phyloP scores from a whole-genome alignment of 306 rosid genomes.

The Betula pendula region DNA sequence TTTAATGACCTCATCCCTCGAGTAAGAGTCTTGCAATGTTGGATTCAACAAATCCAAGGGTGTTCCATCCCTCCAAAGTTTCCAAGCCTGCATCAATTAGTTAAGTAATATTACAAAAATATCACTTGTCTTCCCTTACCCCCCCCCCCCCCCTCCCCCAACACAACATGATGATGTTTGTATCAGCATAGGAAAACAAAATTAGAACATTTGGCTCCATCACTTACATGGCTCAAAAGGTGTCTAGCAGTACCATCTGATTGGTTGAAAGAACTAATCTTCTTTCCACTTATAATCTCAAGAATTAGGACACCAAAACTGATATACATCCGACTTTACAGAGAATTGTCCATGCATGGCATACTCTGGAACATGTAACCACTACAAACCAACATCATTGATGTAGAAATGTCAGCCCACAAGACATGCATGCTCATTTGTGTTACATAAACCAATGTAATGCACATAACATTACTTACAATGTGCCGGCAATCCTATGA shows the following conservation, averaged over 20 bases:
- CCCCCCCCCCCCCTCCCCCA: too few relatives aligned
- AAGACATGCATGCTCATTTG: too few relatives aligned
- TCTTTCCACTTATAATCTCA: slow-evolving; percentile 42
- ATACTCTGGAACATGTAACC: slow-evolving; percentile 25
- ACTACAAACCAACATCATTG: too few relatives aligned
- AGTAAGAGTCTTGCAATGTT: slow-evolving; percentile 36
- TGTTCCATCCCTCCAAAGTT: slow-evolving; percentile 37
- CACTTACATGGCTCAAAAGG: too few relatives aligned
- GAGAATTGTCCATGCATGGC: slow-evolving; percentile 41
- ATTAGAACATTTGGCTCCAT: too few relatives aligned
- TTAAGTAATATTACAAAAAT: too few relatives aligned
- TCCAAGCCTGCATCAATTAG: slow-evolving; percentile 38
- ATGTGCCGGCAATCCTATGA: slow-evolving; percentile 46
- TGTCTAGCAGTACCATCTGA: background rate
- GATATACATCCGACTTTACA: slow-evolving; percentile 43
- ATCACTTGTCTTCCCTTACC: too few relatives aligned
- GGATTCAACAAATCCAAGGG: slow-evolving; percentile 50
- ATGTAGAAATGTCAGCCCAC: too few relatives aligned
- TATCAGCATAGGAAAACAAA: too few relatives aligned
- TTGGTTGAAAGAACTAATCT: background rate
- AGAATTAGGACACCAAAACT: slow-evolving; percentile 44
- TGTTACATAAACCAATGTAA: too few relatives aligned
- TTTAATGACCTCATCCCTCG: slow-evolving; percentile 30
- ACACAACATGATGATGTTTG: background rate
- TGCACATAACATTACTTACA: slow-evolving; percentile 27